Conservation (phyloP, 2,329 filamentous ascomycete species). For the Fusarium papillatum region DNA sequence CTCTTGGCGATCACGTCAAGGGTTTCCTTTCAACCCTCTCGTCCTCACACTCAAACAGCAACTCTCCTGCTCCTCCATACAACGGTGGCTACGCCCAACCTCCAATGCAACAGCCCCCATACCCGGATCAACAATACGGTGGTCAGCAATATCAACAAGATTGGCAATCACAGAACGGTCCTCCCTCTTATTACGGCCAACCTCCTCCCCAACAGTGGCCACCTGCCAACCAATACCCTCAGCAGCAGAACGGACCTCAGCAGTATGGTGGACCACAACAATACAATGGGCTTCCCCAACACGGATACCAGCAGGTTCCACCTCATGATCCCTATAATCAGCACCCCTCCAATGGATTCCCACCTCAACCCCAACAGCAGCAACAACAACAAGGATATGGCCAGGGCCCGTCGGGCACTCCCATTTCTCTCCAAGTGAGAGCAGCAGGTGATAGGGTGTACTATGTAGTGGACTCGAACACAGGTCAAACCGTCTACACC, state of each 20-base stretch:
- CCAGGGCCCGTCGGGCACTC: neutral
- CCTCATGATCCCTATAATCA: neutral
- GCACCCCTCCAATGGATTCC: neutral
- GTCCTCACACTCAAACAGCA: neutral
- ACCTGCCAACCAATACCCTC: neutral
- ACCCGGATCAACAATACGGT: neutral
- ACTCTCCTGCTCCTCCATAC: neutral
- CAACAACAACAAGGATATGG: neutral
- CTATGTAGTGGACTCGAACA: neutral
- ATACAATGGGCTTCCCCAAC: neutral
- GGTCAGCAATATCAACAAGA: neutral
- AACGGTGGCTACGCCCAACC: neutral
- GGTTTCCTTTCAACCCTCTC: neutral
- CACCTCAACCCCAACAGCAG: neutral
- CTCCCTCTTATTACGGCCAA: neutral
- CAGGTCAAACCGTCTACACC: neutral
- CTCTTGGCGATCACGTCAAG: neutral
- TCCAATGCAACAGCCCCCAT: neutral
- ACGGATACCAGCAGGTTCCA: neutral
- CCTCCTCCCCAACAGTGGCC: conserved; percentile 5
- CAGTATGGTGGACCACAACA: neutral
- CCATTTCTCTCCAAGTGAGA: neutral
- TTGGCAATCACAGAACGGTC: neutral
- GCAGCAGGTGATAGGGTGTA: neutral
- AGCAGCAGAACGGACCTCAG: neutral